phyloP scores from a whole-genome alignment of 331 rosid genomes.

The Erythrophleum ivorense region DNA sequence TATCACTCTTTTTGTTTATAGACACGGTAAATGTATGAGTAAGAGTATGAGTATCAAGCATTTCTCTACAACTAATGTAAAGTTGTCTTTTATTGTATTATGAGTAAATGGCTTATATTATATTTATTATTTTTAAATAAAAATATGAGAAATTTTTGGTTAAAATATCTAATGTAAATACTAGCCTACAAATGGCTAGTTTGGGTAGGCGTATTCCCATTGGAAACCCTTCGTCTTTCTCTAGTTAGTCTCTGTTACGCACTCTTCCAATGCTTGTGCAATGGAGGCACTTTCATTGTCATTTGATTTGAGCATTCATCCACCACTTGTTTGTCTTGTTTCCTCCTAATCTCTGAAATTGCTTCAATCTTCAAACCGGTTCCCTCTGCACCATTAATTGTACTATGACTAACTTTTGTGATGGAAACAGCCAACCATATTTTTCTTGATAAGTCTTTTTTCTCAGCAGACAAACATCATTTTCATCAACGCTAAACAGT shows the following conservation, averaged over 20 bases:
- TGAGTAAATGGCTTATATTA: too few relatives aligned
- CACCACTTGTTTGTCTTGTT: conserved; percentile 19
- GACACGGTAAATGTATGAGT: too few relatives aligned
- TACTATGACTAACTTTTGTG: not conserved
- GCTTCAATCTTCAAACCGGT: conserved; percentile 23
- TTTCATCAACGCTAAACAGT: conserved; percentile 18
- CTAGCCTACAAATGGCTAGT: too few relatives aligned
- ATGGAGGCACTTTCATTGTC: conserved; percentile 43
- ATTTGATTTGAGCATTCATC: conserved; percentile 5
- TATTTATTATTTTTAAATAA: too few relatives aligned
- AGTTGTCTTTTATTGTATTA: too few relatives aligned
- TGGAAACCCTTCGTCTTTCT: conserved; percentile 9
- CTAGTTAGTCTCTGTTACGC: not conserved
- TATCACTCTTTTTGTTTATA: too few relatives aligned
- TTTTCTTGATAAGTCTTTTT: conserved; percentile 44
- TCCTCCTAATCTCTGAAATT: not conserved
- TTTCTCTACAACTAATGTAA: too few relatives aligned
- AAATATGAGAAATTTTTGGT: too few relatives aligned
- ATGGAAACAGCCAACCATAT: conserved; percentile 37
- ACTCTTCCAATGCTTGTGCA: conserved; percentile 14
- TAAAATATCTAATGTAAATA: too few relatives aligned
- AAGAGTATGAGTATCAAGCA: too few relatives aligned
- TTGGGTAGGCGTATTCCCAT: not conserved
- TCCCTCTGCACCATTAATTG: conserved; percentile 25
- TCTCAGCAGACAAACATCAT: conserved; percentile 40